A percentile compares a stretch with the other conserved stretches of the same genome.
These are phyloP conservation scores for Castanospermum australe DNA, from an alignment of 306 rosid species.

Conservation along the genomic window DNA sequence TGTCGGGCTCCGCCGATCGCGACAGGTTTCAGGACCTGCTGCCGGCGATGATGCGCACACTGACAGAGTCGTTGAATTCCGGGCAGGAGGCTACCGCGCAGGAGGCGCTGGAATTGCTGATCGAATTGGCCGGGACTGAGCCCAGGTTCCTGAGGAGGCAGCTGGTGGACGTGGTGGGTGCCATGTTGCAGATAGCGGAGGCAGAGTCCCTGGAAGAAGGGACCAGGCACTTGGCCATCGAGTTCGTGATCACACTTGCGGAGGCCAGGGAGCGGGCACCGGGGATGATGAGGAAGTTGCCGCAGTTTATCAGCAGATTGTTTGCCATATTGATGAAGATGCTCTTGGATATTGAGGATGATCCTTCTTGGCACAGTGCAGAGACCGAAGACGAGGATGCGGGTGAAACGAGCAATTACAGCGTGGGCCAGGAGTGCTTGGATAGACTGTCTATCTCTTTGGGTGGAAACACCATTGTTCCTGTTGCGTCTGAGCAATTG, in stretches of 20 bases:
- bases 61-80: conserved; percentile 77
- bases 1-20: conserved; percentile 69
- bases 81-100: conserved; percentile 95
- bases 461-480: conserved; percentile 97
- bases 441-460: conserved; percentile 85
- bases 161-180: conserved; percentile 81
- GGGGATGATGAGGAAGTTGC: conserved; percentile 97
- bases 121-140: conserved; percentile 89
- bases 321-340: conserved; percentile 85
- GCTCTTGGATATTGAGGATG: conserved; percentile 87
- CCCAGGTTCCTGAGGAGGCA: conserved; percentile 88
- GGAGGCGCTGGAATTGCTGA: conserved; percentile 87
- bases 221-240: conserved; percentile 88
- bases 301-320: conserved; percentile 85
- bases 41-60: conserved; percentile 89
- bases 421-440: conserved; percentile 97
- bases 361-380: conserved; percentile 80
- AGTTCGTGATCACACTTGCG: conserved; percentile 88
- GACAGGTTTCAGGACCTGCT: conserved; percentile 92
- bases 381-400: conserved; percentile 91
- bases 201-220: conserved; percentile 88
- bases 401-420: conserved; percentile 81
- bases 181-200: conserved; percentile 92
- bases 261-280: conserved; percentile 98
- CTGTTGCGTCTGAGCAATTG: conserved; percentile 90